Percentiles rank a stretch among this genome's conserved stretches.
phyloP scores from a whole-genome alignment of 2,329 filamentous ascomycete species.

The Dactylonectria estremocensis region DNA sequence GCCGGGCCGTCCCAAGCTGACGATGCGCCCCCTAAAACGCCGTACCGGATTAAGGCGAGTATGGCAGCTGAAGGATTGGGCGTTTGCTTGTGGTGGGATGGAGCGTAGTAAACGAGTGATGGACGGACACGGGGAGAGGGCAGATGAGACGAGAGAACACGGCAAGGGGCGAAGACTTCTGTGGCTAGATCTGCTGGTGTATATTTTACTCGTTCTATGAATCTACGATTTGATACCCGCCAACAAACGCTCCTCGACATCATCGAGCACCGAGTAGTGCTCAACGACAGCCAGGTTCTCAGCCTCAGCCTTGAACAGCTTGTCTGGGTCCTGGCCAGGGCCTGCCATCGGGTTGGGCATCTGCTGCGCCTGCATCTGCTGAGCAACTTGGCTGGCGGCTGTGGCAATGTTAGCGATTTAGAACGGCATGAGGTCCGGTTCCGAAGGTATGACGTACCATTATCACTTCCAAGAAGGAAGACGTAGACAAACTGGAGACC shows the following conservation, averaged over 20 bases:
- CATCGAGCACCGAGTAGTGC: constrained; percentile 91
- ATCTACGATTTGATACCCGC: constrained; percentile 62
- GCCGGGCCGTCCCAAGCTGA: constrained; percentile 76
- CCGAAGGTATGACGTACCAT: constrained; percentile 72
- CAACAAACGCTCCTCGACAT: constrained; percentile 88
- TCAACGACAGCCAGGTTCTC: constrained; percentile 97
- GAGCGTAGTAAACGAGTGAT: constrained; percentile 40
- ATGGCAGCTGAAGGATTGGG: constrained; percentile 76
- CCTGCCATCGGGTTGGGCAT: constrained; percentile 78
- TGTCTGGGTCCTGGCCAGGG: constrained; percentile 94
- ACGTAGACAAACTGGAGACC: constrained; percentile 97
- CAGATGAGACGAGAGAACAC: not conserved
- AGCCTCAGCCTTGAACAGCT: constrained; percentile 91
- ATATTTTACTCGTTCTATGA: constrained; percentile 49
- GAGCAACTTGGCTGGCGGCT: constrained; percentile 93
- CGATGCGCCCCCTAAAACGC: constrained; percentile 74
- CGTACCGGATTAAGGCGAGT: constrained; percentile 78
- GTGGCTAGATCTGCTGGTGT: constrained; percentile 46
- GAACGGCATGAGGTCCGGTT: constrained; percentile 22
- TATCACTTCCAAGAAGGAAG: constrained; percentile 95
- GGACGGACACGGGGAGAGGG: constrained; percentile 18
- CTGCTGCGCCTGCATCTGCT: constrained; percentile 84
- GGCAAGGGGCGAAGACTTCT: constrained; percentile 27
- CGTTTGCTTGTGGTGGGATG: constrained; percentile 76
- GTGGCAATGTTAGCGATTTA: not conserved